Base-by-base conservation (phyloP, 371 early-diverging fungal species). In the Mucor mucedo region DNA sequence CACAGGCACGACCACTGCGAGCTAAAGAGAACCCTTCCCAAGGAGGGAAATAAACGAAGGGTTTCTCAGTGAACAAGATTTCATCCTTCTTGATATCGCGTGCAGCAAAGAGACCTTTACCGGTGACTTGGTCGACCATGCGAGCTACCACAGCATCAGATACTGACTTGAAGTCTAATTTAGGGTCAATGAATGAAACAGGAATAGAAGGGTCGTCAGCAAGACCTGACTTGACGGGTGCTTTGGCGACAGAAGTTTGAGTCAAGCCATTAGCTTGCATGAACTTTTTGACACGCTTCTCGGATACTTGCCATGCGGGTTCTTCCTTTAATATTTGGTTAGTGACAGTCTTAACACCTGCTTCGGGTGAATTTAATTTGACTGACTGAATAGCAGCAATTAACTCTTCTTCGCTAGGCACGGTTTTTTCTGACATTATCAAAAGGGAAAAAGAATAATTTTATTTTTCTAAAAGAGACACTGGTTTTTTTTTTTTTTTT, bases 261-360 rank as follows among this genome's bases (percentile, higher is more conserved):
- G 70, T 76, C 28, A 86, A 75, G 14, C 88, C 87, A 16, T 76
- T 69, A 5, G 78, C 64, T 55, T 78, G 75, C 85, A 89, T 80
- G 65, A 82, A 65, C 72, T 87, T 89, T 66, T 86, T 87, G 57
- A 89, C 84, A 44, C 87, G 87, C 71, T 89, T 87, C 66, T 89
- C 89, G 42, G 83, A 80, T 47, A 89, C 85, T 47, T 81, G 75
- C 89, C 89, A 89, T 0, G 78, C 64, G 2, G 84, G 82, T 47
- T 85, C 73, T 21, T 71, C 65, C n/a, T 70, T 63, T 42, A 72
- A 66, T 11, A 87, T 62, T 41, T 77, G 70, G 5, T 71, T 63
- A 9, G 80, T 65, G n/a, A 89, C 79, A 50, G 80, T 81, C 57
- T 86, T 82, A 54, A 87, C 79, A 57, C 89, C 89, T 50, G 79